Evolutionary conservation across 768 basidiomycete species (phyloP), one percentile per base, ranked within the genome.

Genomic region (Lentinula aciculospora): DNA sequence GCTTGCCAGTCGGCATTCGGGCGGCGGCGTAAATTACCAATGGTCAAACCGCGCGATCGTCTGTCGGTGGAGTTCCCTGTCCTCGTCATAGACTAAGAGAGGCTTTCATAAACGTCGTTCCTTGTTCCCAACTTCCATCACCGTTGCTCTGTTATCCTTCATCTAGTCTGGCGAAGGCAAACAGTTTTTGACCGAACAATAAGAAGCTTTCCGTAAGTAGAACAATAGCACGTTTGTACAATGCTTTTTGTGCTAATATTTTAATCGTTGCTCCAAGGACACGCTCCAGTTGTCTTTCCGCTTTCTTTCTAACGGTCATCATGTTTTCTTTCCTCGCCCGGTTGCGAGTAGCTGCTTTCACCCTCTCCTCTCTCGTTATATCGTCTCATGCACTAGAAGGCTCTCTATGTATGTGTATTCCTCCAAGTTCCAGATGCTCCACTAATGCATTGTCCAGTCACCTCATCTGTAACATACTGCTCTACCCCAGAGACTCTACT

Each of bases 391-490:
- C 85, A 31, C 74, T 72, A 65, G 79, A 85, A 64, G 73, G 85
- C 47, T 72, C 77, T 7, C 67, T 90, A 58, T 90, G 88, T 87
- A 67, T 63, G 86, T 83, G 19, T 10, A 32, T 46, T 45, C 34
- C 56, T 32, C 57, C 37, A 45, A 17, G 23, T 1, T 56, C 60
- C 56, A 54, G 8, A 56, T 60, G 56, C 61, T 58, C 55, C 57
- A 53, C 40, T 40, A 15, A 46, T 56, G 47, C 4, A 46, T 36
- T 34, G 37, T 57, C 28, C 67, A 92, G 90, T 89, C 70, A 91
- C 92, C 28, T 92, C 89, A 19, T 92, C 91, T 58, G 89, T 94
- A 66, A 88, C 92, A 29, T 94, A 94, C 69, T 94, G 92, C 72
- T 74, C 85, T 53, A 85, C 88, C 37, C 91, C 92, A 51, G 84